Evolutionary conservation across 176 grass and related monocot genomes (phyloP).

Genomic region (Tillandsia leiboldiana): DNA sequence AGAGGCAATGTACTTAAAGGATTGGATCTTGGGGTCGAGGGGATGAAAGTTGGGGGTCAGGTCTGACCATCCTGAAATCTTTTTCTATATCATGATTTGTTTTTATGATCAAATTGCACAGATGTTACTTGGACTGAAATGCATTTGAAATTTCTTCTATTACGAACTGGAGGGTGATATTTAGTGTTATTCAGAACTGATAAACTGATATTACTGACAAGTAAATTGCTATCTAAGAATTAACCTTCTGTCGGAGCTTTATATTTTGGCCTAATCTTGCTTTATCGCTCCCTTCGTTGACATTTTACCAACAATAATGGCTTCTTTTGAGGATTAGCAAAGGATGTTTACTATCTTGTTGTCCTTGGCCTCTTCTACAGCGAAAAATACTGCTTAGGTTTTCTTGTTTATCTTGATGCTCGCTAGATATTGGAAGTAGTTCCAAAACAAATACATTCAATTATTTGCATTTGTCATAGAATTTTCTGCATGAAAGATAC

Average conservation of each 20-base stretch:
- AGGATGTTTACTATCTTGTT: too few relatives aligned
- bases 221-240: not conserved
- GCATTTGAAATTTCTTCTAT: too few relatives aligned
- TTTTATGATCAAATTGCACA: not conserved
- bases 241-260: too few relatives aligned
- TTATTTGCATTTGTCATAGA: not conserved
- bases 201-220: not conserved
- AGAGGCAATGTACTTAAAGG: slow-evolving; percentile 89
- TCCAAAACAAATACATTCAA: slow-evolving; percentile 5
- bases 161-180: too few relatives aligned
- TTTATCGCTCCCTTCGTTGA: not conserved
- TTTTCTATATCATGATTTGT: not conserved
- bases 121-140: too few relatives aligned
- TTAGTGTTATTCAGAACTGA: too few relatives aligned
- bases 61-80: slow-evolving; percentile 23
- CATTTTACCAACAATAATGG: not conserved
- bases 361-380: too few relatives aligned
- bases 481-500: not conserved
- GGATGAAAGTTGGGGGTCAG: slow-evolving; percentile 97
- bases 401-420: too few relatives aligned
- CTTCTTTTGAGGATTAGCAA: not conserved
- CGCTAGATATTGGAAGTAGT: too few relatives aligned
- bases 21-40: slow-evolving; percentile 91
- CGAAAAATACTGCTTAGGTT: too few relatives aligned
- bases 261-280: too few relatives aligned